Conservation (phyloP, 768 basidiomycete genomes). For the Lactarius indigo region DNA sequence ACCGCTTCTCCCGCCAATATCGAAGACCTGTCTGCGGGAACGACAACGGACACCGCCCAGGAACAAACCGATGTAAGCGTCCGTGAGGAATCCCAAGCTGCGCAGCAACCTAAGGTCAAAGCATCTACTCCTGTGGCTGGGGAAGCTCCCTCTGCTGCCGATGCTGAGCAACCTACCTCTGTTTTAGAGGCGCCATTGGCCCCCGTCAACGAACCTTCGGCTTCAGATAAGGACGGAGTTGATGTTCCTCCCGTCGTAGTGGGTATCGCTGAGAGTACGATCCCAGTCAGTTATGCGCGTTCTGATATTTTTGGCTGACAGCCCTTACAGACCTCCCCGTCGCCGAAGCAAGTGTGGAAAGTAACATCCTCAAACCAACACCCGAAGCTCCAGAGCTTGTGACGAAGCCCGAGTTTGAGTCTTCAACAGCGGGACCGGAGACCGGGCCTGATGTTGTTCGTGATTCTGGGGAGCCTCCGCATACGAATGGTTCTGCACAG, state of each 20-base stretch:
- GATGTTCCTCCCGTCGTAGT: neutral
- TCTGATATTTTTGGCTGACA: neutral
- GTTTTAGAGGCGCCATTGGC: neutral
- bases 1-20: neutral
- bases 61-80: neutral
- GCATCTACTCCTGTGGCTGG: neutral
- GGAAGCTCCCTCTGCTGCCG: neutral
- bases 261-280: conserved; percentile 8
- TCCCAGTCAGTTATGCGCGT: neutral
- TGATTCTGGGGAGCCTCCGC: neutral
- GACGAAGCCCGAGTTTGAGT: neutral
- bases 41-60: neutral
- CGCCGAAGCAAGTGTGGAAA: neutral
- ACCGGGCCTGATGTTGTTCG: neutral
- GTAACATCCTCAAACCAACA: neutral
- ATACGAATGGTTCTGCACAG: neutral
- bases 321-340: neutral
- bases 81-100: neutral
- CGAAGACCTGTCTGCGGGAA: neutral
- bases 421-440: neutral
- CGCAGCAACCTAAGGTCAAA: neutral
- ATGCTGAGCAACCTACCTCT: neutral
- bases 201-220: neutral
- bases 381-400: neutral
- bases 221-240: neutral